phyloP scores from a whole-genome alignment of 768 basidiomycete species.

The Macrolepiota dolichaula region DNA sequence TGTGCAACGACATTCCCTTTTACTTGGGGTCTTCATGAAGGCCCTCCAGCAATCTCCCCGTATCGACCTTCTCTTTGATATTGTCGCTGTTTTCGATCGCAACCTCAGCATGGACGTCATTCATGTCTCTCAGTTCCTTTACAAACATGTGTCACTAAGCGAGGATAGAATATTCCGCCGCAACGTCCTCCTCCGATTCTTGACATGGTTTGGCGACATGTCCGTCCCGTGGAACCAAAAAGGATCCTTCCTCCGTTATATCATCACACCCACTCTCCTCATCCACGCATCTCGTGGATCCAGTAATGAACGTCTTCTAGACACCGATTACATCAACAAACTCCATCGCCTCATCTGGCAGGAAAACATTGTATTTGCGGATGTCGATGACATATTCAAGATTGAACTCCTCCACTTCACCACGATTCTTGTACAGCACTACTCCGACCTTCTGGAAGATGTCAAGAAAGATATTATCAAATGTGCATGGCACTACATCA shows the following conservation, averaged over 20 bases:
- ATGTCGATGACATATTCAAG: constrained; percentile 79
- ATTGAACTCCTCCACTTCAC: constrained; percentile 91
- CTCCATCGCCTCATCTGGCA: constrained; percentile 81
- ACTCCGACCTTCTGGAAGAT: constrained; percentile 74
- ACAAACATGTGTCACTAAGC: constrained; percentile 76
- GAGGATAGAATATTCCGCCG: constrained; percentile 68
- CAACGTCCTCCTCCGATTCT: constrained; percentile 81
- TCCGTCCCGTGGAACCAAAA: constrained; percentile 72
- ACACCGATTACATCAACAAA: constrained; percentile 64
- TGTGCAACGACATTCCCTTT: constrained; percentile 57
- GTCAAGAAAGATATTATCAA: constrained; percentile 91
- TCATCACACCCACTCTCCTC: constrained; percentile 85
- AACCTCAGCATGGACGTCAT: constrained; percentile 81
- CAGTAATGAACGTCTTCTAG: constrained; percentile 60
- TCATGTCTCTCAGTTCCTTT: constrained; percentile 79
- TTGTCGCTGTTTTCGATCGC: constrained; percentile 78
- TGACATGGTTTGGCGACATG: constrained; percentile 75
- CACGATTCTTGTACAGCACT: constrained; percentile 82
- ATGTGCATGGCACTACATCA: constrained; percentile 87
- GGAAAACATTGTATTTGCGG: constrained; percentile 46
- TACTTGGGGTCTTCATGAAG: constrained; percentile 76
- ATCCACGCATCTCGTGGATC: constrained; percentile 61
- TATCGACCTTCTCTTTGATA: constrained; percentile 85
- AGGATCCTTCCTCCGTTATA: constrained; percentile 70
- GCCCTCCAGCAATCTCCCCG: constrained; percentile 68